Evolutionary conservation across 495 filamentous ascomycete genomes (phyloP), one percentile per base, ranked within the genome.

Genomic region (Penicillium canescens): DNA sequence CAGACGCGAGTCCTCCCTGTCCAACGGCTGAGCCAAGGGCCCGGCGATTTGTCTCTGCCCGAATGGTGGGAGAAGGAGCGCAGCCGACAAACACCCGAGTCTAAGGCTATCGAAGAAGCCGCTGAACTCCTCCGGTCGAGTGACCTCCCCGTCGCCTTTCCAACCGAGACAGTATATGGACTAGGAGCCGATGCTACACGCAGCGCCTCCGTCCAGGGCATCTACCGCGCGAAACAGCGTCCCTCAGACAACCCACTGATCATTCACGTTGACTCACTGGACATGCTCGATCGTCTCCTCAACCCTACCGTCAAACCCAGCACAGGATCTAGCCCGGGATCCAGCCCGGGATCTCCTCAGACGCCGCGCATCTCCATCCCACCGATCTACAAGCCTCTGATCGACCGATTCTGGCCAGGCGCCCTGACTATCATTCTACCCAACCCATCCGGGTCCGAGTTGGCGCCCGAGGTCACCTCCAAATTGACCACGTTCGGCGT

Each of bases 131-230:
- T 96, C 33, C 82, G 72, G 26, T 76, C 75, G 26, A 82, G 81
- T 53, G 77, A 88, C 66, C 75, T 81, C 23, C 92, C 92, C 14
- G 89, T 99, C 38, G 95, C 90, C 8, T 99, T 99, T 66, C 95
- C 94, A 5, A 99, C 95, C 0, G 94, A 99, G 72, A 99, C 94
- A 6, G 94, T 99, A 9, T 99, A 99, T 69, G 94, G 94, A 2
- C 79, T 99, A 12, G 94, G 92, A 43, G 94, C 93, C 16, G 94
- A 98, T 75, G 95, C 94, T 6, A 97, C 92, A 26, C 82, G 88
- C 62, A 86, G 80, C 56, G 75, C 70, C 35, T 87, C 93, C n/a
- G 93, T 97, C n/a, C 81, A 80, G 53, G 90, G 89, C 6, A 99
- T 99, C 60, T 99, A 92, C 70, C 75, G 79, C 13, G 92, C 91